Base-by-base conservation (phyloP, 2,329 filamentous ascomycete species). In the Phialophora chinensis region DNA sequence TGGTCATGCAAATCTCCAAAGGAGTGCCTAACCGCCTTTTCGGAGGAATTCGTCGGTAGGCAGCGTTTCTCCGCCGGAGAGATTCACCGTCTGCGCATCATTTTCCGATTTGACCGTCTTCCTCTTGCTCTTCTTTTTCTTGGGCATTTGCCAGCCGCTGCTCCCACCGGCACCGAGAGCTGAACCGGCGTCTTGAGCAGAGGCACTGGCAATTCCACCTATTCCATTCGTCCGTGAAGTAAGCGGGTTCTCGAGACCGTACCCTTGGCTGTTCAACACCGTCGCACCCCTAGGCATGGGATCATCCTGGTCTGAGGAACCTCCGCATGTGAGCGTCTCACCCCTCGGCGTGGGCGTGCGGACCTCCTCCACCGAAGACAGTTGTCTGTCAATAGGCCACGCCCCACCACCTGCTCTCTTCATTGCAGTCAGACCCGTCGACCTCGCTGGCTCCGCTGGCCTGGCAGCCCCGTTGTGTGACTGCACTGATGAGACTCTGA, bases 101-200 rank as follows among this genome's bases (percentile, higher is more conserved):
- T 72, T 73, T 31, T 76, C 72, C 4, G 74, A 73, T 63, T 79
- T 81, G 53, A 71, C 70, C 65, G 77, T 79, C 62, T 79, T 74
- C 71, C 78, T 81, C 69, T 78, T 80, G 72, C 79, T 81, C 7
- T 77, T 79, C 72, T 80, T 81, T 10, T 78, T 79, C 33, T 70
- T 72, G 35, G 64, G 69, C 2, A 77, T 81, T 71, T 82, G 80
- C 80, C 80, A 82, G 42, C 65, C 52, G 60, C 49, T 66, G 31
- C 25, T 44, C n/a, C 38, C 50, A 20, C 27, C 61, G 27, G 35
- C 44, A 29, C 38, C 57, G 35, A 42, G 17, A 7, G 17, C 31
- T n/a, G 66, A 31, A 58, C 38, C 56, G 17, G 58, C 10, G n/a
- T 47, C 55, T 7, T 53, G 53, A 2, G n/a, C 54, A 33, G 72